Conservation (phyloP, 768 basidiomycete genomes). For the Mycena pura region DNA sequence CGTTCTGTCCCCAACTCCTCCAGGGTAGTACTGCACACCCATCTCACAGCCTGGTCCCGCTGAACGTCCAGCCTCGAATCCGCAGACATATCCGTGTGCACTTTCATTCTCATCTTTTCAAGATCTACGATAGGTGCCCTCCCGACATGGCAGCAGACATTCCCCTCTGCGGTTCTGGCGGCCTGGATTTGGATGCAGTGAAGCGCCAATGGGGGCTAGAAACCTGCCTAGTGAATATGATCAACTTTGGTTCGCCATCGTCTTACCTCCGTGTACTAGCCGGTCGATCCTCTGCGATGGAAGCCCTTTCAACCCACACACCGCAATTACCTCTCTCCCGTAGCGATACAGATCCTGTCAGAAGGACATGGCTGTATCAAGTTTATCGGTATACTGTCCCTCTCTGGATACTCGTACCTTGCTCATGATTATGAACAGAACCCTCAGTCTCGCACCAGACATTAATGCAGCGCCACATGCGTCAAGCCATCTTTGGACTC, state of each 20-base stretch:
- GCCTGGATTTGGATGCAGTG: slow-evolving; percentile 17
- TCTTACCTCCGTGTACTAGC: not conserved
- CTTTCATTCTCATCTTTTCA: slow-evolving; percentile 21
- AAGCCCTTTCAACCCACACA: slow-evolving; percentile 22
- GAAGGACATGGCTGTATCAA: slow-evolving; percentile 19
- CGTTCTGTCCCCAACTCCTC: slow-evolving; percentile 10
- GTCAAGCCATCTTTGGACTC: slow-evolving; percentile 7
- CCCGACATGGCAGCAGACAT: slow-evolving; percentile 23
- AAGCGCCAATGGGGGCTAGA: slow-evolving; percentile 25
- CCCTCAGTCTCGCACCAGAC: slow-evolving; percentile 22
- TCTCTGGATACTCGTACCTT: not conserved
- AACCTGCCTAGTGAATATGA: slow-evolving; percentile 16
- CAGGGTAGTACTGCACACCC: slow-evolving; percentile 14
- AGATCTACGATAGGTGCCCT: slow-evolving; percentile 18
- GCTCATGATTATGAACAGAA: slow-evolving; percentile 1
- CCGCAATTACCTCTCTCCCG: slow-evolving; percentile 21
- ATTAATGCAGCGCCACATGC: slow-evolving; percentile 20
- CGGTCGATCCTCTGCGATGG: slow-evolving; percentile 26
- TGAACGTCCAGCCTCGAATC: not conserved
- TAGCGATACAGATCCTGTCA: slow-evolving; percentile 20
- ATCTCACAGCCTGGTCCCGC: not conserved
- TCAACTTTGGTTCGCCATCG: not conserved
- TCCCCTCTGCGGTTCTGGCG: slow-evolving; percentile 19
- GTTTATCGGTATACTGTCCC: slow-evolving; percentile 20
- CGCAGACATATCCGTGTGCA: slow-evolving; percentile 22